Base-by-base conservation (phyloP, 164 flowering plant genomes). In the Sextonia rubra region DNA sequence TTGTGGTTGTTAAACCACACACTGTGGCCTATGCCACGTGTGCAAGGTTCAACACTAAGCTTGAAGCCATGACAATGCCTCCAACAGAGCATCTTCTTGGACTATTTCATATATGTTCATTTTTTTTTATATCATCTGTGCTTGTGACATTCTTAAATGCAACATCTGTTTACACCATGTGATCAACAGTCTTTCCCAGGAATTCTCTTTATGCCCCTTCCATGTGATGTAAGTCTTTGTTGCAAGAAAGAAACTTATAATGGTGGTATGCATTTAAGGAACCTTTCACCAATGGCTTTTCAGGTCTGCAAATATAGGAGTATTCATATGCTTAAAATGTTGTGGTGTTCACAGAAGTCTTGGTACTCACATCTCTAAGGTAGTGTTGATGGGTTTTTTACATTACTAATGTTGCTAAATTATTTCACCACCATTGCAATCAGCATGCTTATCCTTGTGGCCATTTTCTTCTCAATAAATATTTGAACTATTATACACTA, bases 291-390 rank as follows among this genome's bases (percentile, higher is more conserved):
- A 18, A 17, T 14, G 24, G n/a, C 24, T 70, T 47, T 75, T 64
- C 90, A 93, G 99, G 80, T 95, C 99, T 52, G 93, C 97, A 66
- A 95, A 90, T 85, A 91, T 95, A 82, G 99, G 99, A 79, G 97
- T 95, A 20, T 91, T 95, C 74, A 77, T 95, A 83, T 95, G 99
- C 88, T 85, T 91, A 79, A 95, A 93, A 79, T 95, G 98, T 68
- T 88, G 95, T 70, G 97, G 97, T 26, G 95, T 90, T 74, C 99
- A 93, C 85, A 86, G 99, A 82, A 93, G 92, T 79, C 94, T 93
- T 76, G 97, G 97, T 18, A 83, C 94, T 37, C 94, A 89, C 76
- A 82, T 91, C 77, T 93, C 99, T 70, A 93, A 95, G 98, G 99
- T 95, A 78, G 71, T 15, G 66, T 25, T 3, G 37, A 27, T 56